Percentiles rank a stretch among this genome's conserved stretches.
Conservation (phyloP, 2,329 filamentous ascomycete species). For the Cercospora sesami region DNA sequence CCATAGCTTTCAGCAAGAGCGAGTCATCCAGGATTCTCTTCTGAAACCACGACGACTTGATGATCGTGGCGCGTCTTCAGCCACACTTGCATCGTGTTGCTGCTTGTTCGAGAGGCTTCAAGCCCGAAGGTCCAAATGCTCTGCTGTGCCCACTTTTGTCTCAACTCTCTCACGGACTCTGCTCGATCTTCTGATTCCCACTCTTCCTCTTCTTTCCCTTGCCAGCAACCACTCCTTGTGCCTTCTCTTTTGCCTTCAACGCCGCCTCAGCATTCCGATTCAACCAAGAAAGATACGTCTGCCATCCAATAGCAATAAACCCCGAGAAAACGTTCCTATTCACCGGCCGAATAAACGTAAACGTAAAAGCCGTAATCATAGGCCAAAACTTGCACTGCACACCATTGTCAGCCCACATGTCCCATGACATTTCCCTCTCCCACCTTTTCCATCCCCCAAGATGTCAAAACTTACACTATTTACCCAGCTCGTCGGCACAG, state of each 20-base stretch:
- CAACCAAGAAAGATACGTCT: conserved; percentile 81
- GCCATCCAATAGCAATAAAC: conserved; percentile 81
- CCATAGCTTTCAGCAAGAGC: no score
- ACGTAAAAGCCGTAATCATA: conserved; percentile 79
- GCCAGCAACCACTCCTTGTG: not conserved
- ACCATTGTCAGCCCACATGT: not conserved
- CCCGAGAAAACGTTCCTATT: conserved; percentile 78
- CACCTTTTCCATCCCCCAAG: not conserved
- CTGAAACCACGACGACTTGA: no score
- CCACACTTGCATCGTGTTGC: not conserved
- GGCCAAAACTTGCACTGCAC: conserved; percentile 76
- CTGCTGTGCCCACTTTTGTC: not conserved
- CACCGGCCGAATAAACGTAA: conserved; percentile 77
- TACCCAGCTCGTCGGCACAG: conserved; percentile 72
- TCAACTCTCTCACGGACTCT: conserved; percentile 12
- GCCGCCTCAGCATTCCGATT: conserved; percentile 70
- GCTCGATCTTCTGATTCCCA: conserved; percentile 12
- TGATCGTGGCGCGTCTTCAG: no score
- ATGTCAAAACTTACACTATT: conserved; percentile 57
- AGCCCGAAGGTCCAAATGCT: not conserved
- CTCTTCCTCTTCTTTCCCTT: conserved; percentile 19
- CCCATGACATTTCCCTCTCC: no score
- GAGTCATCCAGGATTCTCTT: no score
- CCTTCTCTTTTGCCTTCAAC: conserved; percentile 38
- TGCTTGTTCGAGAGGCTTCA: not conserved